Evolutionary conservation across 257 asterid genomes (phyloP).

Genomic region (Echium plantagineum): DNA sequence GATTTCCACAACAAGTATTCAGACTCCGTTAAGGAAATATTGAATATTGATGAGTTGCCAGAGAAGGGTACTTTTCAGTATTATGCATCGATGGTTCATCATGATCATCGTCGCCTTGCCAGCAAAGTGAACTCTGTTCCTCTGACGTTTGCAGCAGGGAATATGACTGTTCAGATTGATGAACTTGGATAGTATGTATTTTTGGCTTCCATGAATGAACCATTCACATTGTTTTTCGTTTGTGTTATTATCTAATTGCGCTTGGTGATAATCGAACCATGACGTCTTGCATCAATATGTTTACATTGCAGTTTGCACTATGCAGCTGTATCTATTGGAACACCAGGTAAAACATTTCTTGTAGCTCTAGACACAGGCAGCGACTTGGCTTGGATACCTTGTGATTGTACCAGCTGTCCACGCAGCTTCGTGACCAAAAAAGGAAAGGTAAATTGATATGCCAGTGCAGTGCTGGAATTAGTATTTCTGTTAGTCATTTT

Average conservation of each 20-base stretch:
- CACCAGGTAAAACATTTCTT: constrained; percentile 46
- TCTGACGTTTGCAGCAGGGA: constrained; percentile 45
- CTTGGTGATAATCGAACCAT: neutral
- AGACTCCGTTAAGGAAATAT: constrained; percentile 46
- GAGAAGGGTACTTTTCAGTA: constrained; percentile 55
- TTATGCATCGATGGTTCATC: constrained; percentile 81
- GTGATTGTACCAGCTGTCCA: constrained; percentile 58
- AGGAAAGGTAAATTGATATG: constrained; percentile 32
- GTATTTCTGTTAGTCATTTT: too few species aligned
- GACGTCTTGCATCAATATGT: neutral
- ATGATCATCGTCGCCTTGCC: constrained; percentile 75
- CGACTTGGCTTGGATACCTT: constrained; percentile 92
- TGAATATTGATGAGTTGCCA: constrained; percentile 63
- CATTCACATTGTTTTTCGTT: neutral
- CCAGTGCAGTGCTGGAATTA: too few species aligned
- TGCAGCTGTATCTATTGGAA: constrained; percentile 66
- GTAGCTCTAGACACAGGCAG: constrained; percentile 99
- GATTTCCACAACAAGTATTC: constrained; percentile 80
- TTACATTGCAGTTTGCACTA: constrained; percentile 72
- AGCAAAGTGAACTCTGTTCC: constrained; percentile 23
- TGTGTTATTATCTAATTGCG: neutral
- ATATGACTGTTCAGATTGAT: constrained; percentile 39
- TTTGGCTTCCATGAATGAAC: neutral
- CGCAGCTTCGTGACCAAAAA: constrained; percentile 32
- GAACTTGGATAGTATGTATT: constrained; percentile 73